A percentile compares a stretch with the other conserved stretches of the same genome.
Conservation (phyloP, 2,329 filamentous ascomycete genomes). For the Diaporthe longicolla region DNA sequence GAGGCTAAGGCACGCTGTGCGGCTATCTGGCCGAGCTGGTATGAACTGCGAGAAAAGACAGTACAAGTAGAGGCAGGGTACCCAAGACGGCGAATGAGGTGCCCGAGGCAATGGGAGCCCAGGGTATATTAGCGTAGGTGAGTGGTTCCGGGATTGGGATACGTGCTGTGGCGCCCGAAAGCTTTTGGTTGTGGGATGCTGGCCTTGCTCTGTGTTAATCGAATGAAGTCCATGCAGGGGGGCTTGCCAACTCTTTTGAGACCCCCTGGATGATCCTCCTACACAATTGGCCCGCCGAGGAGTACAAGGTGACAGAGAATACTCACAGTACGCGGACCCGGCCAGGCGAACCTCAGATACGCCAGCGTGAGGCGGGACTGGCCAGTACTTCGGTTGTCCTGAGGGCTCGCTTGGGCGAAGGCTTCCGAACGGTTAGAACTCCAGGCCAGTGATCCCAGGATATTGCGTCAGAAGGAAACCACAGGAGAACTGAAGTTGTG, state of each 20-base stretch:
- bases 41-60: conserved; percentile 42
- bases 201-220: conserved; percentile 37
- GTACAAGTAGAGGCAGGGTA: conserved; percentile 36
- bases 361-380: conserved; percentile 12
- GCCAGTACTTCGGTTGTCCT: not conserved
- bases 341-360: conserved; percentile 24
- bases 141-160: conserved; percentile 38
- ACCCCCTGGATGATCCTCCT: conserved; percentile 31
- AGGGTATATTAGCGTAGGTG: conserved; percentile 40
- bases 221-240: conserved; percentile 37
- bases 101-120: conserved; percentile 36
- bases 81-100: conserved; percentile 36
- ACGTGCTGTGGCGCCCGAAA: conserved; percentile 42
- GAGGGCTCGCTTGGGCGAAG: not conserved
- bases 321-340: conserved; percentile 33
- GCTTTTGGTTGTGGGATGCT: conserved; percentile 38
- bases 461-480: not conserved
- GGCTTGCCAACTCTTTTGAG: conserved; percentile 27
- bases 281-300: conserved; percentile 35
- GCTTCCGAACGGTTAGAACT: not conserved
- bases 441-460: not conserved
- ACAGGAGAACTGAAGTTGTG: not conserved
- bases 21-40: conserved; percentile 38
- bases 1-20: conserved; percentile 30
- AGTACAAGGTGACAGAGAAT: conserved; percentile 31